Conservation (phyloP, 257 asterid genomes). For the Thymus mandschuricus region DNA sequence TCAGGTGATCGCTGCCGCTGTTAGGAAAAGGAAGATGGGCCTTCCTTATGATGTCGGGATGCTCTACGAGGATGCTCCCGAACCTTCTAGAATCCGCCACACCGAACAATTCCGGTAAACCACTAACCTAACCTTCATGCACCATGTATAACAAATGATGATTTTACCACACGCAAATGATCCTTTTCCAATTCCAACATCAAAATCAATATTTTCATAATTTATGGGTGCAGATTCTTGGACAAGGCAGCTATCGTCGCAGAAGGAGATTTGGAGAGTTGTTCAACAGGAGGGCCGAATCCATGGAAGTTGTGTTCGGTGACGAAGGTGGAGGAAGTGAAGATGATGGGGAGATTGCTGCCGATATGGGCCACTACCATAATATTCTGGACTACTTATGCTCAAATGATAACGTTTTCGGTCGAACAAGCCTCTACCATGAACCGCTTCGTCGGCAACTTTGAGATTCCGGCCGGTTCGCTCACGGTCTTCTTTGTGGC, state of each 20-base stretch:
- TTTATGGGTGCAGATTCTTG: constrained; percentile 44
- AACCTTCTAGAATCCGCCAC: constrained; percentile 62
- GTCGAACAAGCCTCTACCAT: constrained; percentile 92
- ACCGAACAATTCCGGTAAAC: constrained; percentile 63
- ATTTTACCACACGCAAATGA: too few species aligned
- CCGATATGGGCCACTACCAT: constrained; percentile 98
- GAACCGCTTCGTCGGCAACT: constrained; percentile 61
- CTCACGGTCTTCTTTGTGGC: constrained; percentile 88
- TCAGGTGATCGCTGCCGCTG: constrained; percentile 75
- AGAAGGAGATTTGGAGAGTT: constrained; percentile 54
- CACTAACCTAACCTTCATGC: too few species aligned
- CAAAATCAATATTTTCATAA: too few species aligned
- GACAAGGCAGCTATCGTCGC: constrained; percentile 87
- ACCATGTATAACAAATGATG: too few species aligned
- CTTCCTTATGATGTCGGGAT: constrained; percentile 55
- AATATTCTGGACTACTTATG: constrained; percentile 91
- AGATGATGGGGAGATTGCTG: constrained; percentile 76
- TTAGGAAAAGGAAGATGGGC: constrained; percentile 51
- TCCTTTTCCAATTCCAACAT: too few species aligned
- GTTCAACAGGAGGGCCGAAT: constrained; percentile 45
- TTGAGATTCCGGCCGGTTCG: constrained; percentile 88
- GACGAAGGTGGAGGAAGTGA: constrained; percentile 88
- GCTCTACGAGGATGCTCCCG: constrained; percentile 66
- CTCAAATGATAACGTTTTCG: constrained; percentile 94
- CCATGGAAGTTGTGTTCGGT: constrained; percentile 91